Conservation (phyloP, 2,329 filamentous ascomycete genomes). For the Aspergillus neotritici region DNA sequence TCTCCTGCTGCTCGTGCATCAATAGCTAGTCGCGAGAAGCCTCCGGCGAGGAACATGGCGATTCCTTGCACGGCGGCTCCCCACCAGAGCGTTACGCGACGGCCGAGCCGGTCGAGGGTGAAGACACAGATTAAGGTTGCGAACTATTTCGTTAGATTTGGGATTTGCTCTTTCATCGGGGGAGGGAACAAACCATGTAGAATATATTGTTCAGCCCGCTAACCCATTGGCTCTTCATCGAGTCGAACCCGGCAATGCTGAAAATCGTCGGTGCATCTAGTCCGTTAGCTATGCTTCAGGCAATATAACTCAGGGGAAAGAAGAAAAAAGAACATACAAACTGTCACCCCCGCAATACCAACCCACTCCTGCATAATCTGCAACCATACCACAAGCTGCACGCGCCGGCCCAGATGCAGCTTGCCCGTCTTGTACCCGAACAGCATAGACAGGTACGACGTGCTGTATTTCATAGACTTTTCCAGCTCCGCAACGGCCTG, state of each 20-base stretch:
- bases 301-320: background rate
- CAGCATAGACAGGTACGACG: slow-evolving; percentile 61
- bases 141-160: slow-evolving; percentile 40
- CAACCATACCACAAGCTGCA: slow-evolving; percentile 65
- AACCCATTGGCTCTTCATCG: slow-evolving; percentile 59
- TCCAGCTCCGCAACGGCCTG: slow-evolving; percentile 58
- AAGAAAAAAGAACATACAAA: slow-evolving; percentile 37
- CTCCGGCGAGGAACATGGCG: slow-evolving; percentile 62
- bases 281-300: background rate
- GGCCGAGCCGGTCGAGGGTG: slow-evolving; percentile 62
- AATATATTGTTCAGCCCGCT: slow-evolving; percentile 54
- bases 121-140: slow-evolving; percentile 65
- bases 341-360: slow-evolving; percentile 63
- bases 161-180: background rate
- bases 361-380: slow-evolving; percentile 68
- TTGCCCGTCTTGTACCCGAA: slow-evolving; percentile 61
- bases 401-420: slow-evolving; percentile 60
- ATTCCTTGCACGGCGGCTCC: slow-evolving; percentile 59
- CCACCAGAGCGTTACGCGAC: slow-evolving; percentile 65
- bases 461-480: slow-evolving; percentile 46
- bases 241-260: slow-evolving; percentile 60
- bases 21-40: slow-evolving; percentile 53
- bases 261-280: slow-evolving; percentile 52
- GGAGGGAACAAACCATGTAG: slow-evolving; percentile 44
- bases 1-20: slow-evolving; percentile 46